Base-by-base conservation (phyloP, 768 basidiomycete species). In the Pseudohyphozyma bogoriensis region DNA sequence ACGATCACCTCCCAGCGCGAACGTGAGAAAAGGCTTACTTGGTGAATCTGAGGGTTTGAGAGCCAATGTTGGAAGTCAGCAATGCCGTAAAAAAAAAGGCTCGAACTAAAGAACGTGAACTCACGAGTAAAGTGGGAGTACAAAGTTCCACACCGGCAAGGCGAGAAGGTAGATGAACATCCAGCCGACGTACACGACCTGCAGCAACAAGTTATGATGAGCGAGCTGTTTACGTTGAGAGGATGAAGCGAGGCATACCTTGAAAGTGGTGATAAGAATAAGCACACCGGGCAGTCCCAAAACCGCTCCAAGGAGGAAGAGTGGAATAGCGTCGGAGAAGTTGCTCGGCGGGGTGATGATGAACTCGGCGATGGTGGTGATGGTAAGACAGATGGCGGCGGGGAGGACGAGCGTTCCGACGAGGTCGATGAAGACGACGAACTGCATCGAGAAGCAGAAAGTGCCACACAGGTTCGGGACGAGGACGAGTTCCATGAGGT, bases 391-490 rank as follows among this genome's bases (percentile, higher is more conserved):
- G 69, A 99, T 95, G 64, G 93, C 93, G 69, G 96, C 83, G 31
- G 95, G 95, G 22, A 96, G 81, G 26, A 95, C 91, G 68, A 89
- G 82, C 4, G 89, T 92, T 60, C 88, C 88, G 60, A 91, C 75
- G 46, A 92, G 81, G 74, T 96, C 91, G 88, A 97, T 91, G 77
- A 93, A 89, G 56, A 97, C 91, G 73, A 97, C 85, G 74, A 97
- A 97, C 73, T 97, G 95, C 92, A 96, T 97, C 75, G 90, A 95
- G 77, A 97, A 96, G 79, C 95, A 99, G 76, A 99, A 99, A 33
- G 93, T 97, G 37, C 95, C 95, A 74, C 95, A 97, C 20, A 96
- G 81, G 72, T 99, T 90, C 66, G 87, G 88, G 42, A 99, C 95
- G 62, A 89, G 83, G 37, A 96, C 89, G 40, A 99, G 85, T 74